Conservation (phyloP, 768 basidiomycete genomes). For the Naematelia encephala region DNA sequence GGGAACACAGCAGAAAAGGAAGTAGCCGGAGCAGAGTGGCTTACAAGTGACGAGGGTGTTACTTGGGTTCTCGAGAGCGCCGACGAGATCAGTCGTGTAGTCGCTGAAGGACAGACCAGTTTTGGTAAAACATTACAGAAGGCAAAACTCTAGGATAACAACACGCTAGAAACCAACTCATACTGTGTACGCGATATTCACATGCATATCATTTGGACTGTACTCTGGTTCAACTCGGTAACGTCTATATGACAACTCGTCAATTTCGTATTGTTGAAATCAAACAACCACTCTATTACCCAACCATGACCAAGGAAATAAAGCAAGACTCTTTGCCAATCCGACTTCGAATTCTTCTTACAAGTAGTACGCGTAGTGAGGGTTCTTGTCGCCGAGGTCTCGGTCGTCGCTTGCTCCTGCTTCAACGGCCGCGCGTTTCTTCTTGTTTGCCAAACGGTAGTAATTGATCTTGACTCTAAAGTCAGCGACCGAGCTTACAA, state of each 20-base stretch:
- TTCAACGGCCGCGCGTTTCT: conserved; percentile 15
- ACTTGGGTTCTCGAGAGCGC: conserved; percentile 83
- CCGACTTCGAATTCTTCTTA: background rate
- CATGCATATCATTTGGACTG: no score
- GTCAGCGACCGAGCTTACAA: no score
- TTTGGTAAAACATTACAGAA: conserved; percentile 23
- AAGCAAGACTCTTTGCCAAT: background rate
- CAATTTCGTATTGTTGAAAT: background rate
- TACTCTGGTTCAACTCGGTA: background rate
- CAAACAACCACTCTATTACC: background rate
- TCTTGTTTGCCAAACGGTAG: conserved; percentile 15
- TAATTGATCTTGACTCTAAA: background rate
- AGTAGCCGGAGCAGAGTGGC: conserved; percentile 61
- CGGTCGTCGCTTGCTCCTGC: conserved; percentile 32
- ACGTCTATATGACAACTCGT: background rate
- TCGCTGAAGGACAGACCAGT: conserved; percentile 53
- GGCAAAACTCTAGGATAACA: conserved; percentile 8
- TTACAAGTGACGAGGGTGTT: conserved; percentile 78
- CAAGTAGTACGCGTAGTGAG: conserved; percentile 24
- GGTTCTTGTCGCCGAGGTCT: conserved; percentile 30
- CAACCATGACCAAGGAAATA: background rate
- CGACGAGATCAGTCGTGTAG: conserved; percentile 74
- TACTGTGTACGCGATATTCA: no score
- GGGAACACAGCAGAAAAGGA: conserved; percentile 59
- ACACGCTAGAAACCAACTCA: no score